Percentiles rank a stretch among this genome's conserved stretches.
Conservation (phyloP, 164 flowering plant species). For the Aristolochia fimbriata region DNA sequence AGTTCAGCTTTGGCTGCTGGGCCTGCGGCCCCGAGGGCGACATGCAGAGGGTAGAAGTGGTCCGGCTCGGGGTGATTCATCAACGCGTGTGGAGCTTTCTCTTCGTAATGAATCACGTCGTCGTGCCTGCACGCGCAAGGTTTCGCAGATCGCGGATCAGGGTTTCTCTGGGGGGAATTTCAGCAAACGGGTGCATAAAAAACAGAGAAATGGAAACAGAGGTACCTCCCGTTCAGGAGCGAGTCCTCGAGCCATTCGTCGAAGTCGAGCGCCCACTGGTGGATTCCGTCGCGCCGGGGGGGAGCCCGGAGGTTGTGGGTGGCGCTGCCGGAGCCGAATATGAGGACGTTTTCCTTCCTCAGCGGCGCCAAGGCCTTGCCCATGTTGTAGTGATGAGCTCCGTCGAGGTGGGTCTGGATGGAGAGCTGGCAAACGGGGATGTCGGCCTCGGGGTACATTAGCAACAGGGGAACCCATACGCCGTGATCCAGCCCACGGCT, state of each 20-base stretch:
- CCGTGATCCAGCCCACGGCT: slow-evolving; percentile 84
- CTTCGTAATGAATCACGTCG: slow-evolving; percentile 25
- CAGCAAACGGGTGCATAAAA: background rate
- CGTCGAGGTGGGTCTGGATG: slow-evolving; percentile 41
- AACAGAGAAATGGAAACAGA: background rate
- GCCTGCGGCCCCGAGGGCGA: slow-evolving; percentile 30
- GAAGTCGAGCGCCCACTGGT: slow-evolving; percentile 62
- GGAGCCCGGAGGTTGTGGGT: slow-evolving; percentile 59
- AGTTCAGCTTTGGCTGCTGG: slow-evolving; percentile 18
- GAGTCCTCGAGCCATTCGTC: slow-evolving; percentile 70
- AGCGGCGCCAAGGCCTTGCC: slow-evolving; percentile 73
- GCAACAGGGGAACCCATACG: slow-evolving; percentile 77
- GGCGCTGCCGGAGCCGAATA: slow-evolving; percentile 78
- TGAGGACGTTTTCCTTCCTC: slow-evolving; percentile 68
- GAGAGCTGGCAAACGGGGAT: slow-evolving; percentile 81
- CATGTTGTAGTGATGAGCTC: slow-evolving; percentile 61
- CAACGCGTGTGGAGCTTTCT: slow-evolving; percentile 21
- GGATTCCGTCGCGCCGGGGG: slow-evolving; percentile 4
- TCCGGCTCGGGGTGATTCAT: slow-evolving; percentile 35
- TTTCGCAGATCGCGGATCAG: background rate
- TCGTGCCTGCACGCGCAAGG: slow-evolving; percentile 14
- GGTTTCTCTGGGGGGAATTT: background rate
- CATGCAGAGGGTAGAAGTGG: slow-evolving; percentile 33
- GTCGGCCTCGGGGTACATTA: slow-evolving; percentile 82
- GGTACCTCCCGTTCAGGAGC: slow-evolving; percentile 59